phyloP scores from a whole-genome alignment of 1,284 basidiomycete species.

The Cryptococcus sp. region DNA sequence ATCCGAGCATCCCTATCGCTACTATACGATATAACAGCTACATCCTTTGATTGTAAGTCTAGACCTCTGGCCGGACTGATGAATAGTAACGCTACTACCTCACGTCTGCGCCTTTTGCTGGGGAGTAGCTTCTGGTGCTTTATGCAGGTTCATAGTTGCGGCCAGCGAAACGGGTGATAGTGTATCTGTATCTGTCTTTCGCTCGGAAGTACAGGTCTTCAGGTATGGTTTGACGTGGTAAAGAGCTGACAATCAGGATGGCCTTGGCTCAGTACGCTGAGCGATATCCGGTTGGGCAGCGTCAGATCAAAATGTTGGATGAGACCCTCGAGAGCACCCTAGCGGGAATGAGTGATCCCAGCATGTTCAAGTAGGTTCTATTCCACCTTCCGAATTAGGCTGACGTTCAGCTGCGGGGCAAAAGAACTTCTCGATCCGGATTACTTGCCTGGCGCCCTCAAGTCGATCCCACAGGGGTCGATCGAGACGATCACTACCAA shows the following conservation, averaged over 20 bases:
- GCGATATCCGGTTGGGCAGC: conserved; percentile 27
- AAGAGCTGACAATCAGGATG: conserved; percentile 8
- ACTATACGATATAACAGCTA: conserved; percentile 38
- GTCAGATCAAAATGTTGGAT: conserved; percentile 31
- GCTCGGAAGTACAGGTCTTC: conserved; percentile 37
- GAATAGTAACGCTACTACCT: conserved; percentile 32
- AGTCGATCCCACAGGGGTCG: neutral
- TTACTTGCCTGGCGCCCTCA: neutral
- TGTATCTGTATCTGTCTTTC: conserved; percentile 30
- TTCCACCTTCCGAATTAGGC: neutral
- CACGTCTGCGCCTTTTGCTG: conserved; percentile 22
- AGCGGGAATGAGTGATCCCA: neutral
- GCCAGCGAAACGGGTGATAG: conserved; percentile 23
- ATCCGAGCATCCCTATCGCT: conserved; percentile 39
- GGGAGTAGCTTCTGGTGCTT: conserved; percentile 21
- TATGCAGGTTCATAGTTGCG: conserved; percentile 34
- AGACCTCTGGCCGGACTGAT: neutral
- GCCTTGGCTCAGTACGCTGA: conserved; percentile 26
- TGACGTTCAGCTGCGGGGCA: neutral
- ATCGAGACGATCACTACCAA: neutral
- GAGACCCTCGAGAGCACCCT: conserved; percentile 9
- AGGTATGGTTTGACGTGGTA: conserved; percentile 12
- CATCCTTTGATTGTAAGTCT: conserved; percentile 38
- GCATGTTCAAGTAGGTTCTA: conserved; percentile 1
- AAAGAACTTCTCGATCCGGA: neutral